These are phyloP conservation scores for Rugonectria rugulosa DNA, from an alignment of 2,329 filamentous ascomycete genomes.

Conservation along the genomic window DNA sequence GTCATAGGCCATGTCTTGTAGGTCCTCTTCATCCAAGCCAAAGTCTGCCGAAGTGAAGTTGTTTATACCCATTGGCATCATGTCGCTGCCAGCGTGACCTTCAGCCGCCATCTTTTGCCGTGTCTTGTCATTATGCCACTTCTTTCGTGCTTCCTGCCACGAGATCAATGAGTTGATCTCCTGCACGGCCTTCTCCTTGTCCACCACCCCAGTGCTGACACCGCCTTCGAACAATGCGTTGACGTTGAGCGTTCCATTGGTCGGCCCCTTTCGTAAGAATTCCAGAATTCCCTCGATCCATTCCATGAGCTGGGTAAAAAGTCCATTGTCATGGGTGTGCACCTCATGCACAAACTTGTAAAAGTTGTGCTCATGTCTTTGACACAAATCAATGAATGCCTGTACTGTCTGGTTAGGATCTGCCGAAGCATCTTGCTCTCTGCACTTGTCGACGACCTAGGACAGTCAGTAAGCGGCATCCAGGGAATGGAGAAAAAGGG, in stretches of 20 bases:
- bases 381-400: constrained; percentile 95
- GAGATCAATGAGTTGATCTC: constrained; percentile 88
- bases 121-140: constrained; percentile 98
- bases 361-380: constrained; percentile 93
- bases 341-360: constrained; percentile 99
- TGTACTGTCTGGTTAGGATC: constrained; percentile 99
- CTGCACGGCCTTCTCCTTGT: constrained; percentile 74
- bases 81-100: constrained; percentile 55
- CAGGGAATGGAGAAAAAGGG: neutral
- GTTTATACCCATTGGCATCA: constrained; percentile 60
- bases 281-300: constrained; percentile 97
- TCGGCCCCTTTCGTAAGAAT: constrained; percentile 87
- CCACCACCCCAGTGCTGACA: constrained; percentile 69
- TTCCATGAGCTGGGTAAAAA: constrained; percentile 95
- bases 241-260: constrained; percentile 88
- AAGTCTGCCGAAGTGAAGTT: constrained; percentile 84
- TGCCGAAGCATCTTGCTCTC: constrained; percentile 82
- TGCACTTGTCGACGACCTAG: constrained; percentile 69
- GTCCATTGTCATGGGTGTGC: constrained; percentile 93
- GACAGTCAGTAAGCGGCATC: constrained; percentile 26
- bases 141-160: constrained; percentile 96
- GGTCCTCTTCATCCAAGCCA: constrained; percentile 84
- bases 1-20: constrained; percentile 85
- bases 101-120: constrained; percentile 98
- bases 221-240: constrained; percentile 91